These are phyloP conservation scores for Phialocephala sp. DNA, from an alignment of 2,329 filamentous ascomycete species.

Conservation along the genomic window DNA sequence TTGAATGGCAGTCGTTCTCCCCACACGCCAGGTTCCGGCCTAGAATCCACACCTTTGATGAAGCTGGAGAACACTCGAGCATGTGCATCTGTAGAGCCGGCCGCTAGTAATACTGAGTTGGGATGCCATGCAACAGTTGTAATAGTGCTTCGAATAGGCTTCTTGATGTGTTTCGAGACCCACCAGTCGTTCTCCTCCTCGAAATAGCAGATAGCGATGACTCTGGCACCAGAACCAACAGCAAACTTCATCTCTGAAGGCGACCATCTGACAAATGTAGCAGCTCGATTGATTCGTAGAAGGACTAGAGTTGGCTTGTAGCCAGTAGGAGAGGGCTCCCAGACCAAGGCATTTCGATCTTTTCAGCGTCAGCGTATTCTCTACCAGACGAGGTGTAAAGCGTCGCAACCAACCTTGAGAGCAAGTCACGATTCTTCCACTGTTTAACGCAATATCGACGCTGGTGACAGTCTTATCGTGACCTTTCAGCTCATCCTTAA, in stretches of 20 bases:
- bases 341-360: slow-evolving; percentile 98
- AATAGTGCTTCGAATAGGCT: slow-evolving; percentile 96
- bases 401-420: slow-evolving; percentile 75
- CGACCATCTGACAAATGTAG: slow-evolving; percentile 96
- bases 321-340: slow-evolving; percentile 89
- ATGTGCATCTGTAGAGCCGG: slow-evolving; percentile 96
- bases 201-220: slow-evolving; percentile 98
- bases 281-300: slow-evolving; percentile 94
- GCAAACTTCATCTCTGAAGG: slow-evolving; percentile 97
- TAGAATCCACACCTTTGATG: slow-evolving; percentile 90
- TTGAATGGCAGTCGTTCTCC: slow-evolving; percentile 97
- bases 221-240: slow-evolving; percentile 91
- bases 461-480: slow-evolving; percentile 98
- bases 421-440: slow-evolving; percentile 94
- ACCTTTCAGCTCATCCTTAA: slow-evolving; percentile 92
- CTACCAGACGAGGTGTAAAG: background rate
- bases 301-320: slow-evolving; percentile 98
- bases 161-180: slow-evolving; percentile 99
- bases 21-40: slow-evolving; percentile 88
- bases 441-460: slow-evolving; percentile 91
- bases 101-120: slow-evolving; percentile 92
- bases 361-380: slow-evolving; percentile 20
- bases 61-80: slow-evolving; percentile 94
- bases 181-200: slow-evolving; percentile 99
- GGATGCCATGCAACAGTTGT: slow-evolving; percentile 96